Conservation (phyloP, 768 basidiomycete genomes). For the Naganishia randhawae region DNA sequence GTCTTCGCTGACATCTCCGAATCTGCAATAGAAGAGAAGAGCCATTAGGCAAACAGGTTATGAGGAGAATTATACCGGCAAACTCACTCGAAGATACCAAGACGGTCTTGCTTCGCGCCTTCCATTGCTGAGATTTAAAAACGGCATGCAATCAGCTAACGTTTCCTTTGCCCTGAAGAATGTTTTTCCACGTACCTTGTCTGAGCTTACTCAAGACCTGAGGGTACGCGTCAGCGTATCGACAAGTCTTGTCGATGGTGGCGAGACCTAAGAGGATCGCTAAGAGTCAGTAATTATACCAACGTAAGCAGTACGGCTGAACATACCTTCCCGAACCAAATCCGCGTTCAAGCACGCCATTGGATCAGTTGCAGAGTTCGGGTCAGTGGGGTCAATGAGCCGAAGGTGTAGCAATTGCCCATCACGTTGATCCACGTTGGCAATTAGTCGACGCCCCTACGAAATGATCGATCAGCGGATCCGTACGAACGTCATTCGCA, state of each 20-base stretch:
- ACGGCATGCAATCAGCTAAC: neutral
- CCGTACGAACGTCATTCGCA: neutral
- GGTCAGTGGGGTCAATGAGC: slow-evolving; percentile 82
- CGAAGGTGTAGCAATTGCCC: slow-evolving; percentile 76
- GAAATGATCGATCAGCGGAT: slow-evolving; percentile 24
- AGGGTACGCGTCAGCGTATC: slow-evolving; percentile 45
- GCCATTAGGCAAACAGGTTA: neutral
- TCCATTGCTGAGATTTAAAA: slow-evolving; percentile 39
- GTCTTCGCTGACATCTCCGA: slow-evolving; percentile 49
- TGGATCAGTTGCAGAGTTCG: slow-evolving; percentile 64
- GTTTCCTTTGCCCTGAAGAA: neutral
- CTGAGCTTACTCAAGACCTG: slow-evolving; percentile 45
- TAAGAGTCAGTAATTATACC: neutral
- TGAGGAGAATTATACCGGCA: neutral
- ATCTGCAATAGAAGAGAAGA: slow-evolving; percentile 30
- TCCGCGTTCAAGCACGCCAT: slow-evolving; percentile 81
- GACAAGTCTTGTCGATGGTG: slow-evolving; percentile 45
- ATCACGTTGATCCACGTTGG: slow-evolving; percentile 87
- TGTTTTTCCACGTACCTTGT: slow-evolving; percentile 36
- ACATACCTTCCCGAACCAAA: slow-evolving; percentile 73
- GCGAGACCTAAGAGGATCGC: slow-evolving; percentile 38
- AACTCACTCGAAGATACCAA: slow-evolving; percentile 51
- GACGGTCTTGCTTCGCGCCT: slow-evolving; percentile 47
- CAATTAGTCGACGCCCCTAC: slow-evolving; percentile 83
- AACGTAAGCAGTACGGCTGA: too few relatives aligned